Conservation (phyloP, 2,329 filamentous ascomycete genomes). For the Dothiorella sarmentorum region DNA sequence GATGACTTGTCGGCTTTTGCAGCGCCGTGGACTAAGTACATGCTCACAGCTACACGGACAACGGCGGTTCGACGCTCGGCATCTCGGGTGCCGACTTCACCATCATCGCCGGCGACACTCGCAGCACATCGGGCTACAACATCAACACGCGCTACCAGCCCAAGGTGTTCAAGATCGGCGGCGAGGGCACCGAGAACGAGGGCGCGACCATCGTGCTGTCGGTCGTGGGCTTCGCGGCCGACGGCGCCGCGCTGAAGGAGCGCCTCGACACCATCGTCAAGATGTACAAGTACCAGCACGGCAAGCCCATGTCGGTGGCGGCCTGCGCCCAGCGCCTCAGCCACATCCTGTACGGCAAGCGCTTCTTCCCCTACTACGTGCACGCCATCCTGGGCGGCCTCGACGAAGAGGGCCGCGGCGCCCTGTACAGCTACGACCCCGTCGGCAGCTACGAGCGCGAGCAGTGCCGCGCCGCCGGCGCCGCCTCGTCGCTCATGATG, state of each 20-base stretch:
- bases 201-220: constrained; percentile 86
- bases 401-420: constrained; percentile 91
- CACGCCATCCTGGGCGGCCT: constrained; percentile 90
- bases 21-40: not conserved
- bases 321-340: constrained; percentile 93
- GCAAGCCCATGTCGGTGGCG: constrained; percentile 90
- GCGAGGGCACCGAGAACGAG: constrained; percentile 67
- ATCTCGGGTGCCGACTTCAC: constrained; percentile 93
- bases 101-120: constrained; percentile 95
- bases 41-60: constrained; percentile 80
- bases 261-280: constrained; percentile 92
- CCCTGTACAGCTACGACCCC: constrained; percentile 95
- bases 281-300: constrained; percentile 98
- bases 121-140: constrained; percentile 89
- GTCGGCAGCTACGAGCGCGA: constrained; percentile 97
- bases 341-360: constrained; percentile 94
- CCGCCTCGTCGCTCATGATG: constrained; percentile 93
- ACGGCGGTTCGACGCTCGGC: constrained; percentile 92
- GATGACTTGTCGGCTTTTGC: not conserved
- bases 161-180: constrained; percentile 97
- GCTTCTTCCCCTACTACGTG: constrained; percentile 99
- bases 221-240: constrained; percentile 92
- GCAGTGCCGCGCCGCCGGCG: constrained; percentile 89
- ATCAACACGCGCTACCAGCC: constrained; percentile 96
- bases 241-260: constrained; percentile 90